These are phyloP conservation scores for Punica granatum DNA, from an alignment of 345 rosid genomes.

Conservation along the genomic window DNA sequence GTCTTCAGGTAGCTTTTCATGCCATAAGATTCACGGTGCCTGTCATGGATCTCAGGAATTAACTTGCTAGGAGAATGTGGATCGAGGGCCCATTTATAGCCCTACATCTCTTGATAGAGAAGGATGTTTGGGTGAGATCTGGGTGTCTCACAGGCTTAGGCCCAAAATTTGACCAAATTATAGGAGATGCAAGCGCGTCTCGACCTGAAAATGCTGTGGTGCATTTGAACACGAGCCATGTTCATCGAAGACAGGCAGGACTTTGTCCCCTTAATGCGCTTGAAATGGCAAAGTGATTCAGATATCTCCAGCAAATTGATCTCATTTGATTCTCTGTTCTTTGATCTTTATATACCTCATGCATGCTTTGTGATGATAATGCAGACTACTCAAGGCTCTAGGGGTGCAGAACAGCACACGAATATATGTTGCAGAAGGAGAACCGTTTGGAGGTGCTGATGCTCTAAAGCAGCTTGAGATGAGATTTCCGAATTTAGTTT, in stretches of 20 bases:
- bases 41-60: constrained; percentile 63
- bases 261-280: constrained; percentile 56
- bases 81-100: constrained; percentile 83
- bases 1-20: constrained; percentile 13
- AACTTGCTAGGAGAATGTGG: constrained; percentile 72
- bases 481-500: background rate
- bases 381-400: background rate
- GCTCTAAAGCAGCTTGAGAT: background rate
- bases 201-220: constrained; percentile 42
- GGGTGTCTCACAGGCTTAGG: constrained; percentile 82
- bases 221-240: background rate
- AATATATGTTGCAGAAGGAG: background rate
- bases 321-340: constrained; percentile 5
- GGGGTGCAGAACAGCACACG: background rate
- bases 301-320: constrained; percentile 16
- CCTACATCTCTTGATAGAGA: constrained; percentile 85
- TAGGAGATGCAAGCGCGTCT: constrained; percentile 48
- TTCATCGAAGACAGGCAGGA: constrained; percentile 46
- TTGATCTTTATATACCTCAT: no score
- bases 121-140: constrained; percentile 96
- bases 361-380: background rate
- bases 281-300: constrained; percentile 52
- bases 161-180: constrained; percentile 59
- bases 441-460: background rate
- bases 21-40: constrained; percentile 63